A percentile compares a stretch with the other conserved stretches of the same genome.
phyloP scores from a whole-genome alignment of 2,329 filamentous ascomycete genomes.

The Neoarthrinium moseri region DNA sequence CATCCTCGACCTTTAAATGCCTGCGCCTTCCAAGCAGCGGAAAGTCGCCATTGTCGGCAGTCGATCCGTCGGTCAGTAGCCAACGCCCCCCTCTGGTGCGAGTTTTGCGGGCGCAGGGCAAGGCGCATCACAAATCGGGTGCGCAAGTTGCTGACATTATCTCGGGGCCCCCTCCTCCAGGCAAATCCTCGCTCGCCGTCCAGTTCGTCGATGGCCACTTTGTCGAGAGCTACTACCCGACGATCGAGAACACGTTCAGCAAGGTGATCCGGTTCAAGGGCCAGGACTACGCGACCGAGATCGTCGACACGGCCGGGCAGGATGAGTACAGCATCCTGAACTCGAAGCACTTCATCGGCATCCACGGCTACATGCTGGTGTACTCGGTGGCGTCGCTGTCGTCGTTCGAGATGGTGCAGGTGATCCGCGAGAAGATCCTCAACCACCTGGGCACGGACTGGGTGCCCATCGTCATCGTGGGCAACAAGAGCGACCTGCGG shows the following conservation, averaged over 20 bases:
- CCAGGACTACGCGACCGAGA: constrained; percentile 93
- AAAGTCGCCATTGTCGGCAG: constrained; percentile 84
- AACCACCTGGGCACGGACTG: constrained; percentile 92
- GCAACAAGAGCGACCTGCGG: constrained; percentile 93
- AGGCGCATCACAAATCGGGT: no score
- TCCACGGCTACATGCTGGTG: constrained; percentile 97
- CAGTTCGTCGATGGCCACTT: constrained; percentile 98
- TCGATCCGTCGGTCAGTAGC: constrained; percentile 69
- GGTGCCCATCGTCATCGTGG: constrained; percentile 91
- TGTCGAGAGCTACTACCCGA: constrained; percentile 98
- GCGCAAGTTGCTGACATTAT: constrained; percentile 4
- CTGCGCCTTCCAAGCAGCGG: constrained; percentile 68
- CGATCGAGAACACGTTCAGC: constrained; percentile 98
- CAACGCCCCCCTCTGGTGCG: background rate
- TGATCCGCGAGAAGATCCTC: constrained; percentile 95
- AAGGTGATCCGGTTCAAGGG: constrained; percentile 91
- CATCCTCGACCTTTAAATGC: constrained; percentile 42
- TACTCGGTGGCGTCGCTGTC: constrained; percentile 95
- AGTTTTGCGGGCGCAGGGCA: no score
- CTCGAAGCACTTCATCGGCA: constrained; percentile 98
- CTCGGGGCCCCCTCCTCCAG: constrained; percentile 47
- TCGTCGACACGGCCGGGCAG: constrained; percentile 97
- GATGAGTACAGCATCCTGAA: constrained; percentile 99
- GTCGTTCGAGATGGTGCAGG: constrained; percentile 95
- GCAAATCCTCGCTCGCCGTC: constrained; percentile 95